A percentile compares a stretch with the other conserved stretches of the same genome.
These are phyloP conservation scores for Raddia distichophylla DNA, from an alignment of 176 grass and related monocot species.

Conservation along the genomic window DNA sequence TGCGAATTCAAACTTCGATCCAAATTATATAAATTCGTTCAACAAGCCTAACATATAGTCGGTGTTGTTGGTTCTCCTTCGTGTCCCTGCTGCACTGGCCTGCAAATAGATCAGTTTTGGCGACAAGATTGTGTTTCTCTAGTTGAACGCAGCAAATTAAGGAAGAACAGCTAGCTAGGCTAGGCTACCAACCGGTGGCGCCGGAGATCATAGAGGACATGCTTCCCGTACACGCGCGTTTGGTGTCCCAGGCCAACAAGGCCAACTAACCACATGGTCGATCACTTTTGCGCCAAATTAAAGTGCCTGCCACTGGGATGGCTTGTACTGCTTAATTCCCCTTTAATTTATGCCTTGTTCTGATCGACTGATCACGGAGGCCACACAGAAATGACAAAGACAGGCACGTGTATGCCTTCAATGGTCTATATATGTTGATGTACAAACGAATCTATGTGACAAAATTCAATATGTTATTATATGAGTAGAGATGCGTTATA, in stretches of 20 bases:
- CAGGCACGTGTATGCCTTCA: background rate
- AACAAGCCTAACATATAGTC: too few species aligned
- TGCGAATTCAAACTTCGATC: too few species aligned
- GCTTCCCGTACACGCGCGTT: slow-evolving; percentile 21
- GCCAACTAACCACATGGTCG: background rate
- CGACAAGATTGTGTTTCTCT: too few species aligned
- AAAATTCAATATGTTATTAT: too few species aligned
- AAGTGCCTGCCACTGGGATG: background rate
- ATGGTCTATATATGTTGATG: background rate
- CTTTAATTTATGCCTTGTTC: background rate
- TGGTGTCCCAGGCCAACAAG: background rate
- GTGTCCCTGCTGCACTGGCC: too few species aligned
- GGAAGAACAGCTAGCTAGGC: too few species aligned
- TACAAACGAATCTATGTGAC: too few species aligned
- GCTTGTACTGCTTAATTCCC: background rate
- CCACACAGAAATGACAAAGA: slow-evolving; percentile 16
- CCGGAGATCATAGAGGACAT: background rate
- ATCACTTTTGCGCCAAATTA: background rate
- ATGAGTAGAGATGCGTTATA: too few species aligned
- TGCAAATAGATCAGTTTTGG: too few species aligned
- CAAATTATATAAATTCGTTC: too few species aligned
- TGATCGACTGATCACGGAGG: background rate
- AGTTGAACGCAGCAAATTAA: too few species aligned
- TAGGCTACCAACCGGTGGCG: background rate
- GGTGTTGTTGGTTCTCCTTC: too few species aligned